Percentiles rank a stretch among this genome's conserved stretches.
Conservation (phyloP, 176 grass and related monocot species). For the Raddia guianensis region DNA sequence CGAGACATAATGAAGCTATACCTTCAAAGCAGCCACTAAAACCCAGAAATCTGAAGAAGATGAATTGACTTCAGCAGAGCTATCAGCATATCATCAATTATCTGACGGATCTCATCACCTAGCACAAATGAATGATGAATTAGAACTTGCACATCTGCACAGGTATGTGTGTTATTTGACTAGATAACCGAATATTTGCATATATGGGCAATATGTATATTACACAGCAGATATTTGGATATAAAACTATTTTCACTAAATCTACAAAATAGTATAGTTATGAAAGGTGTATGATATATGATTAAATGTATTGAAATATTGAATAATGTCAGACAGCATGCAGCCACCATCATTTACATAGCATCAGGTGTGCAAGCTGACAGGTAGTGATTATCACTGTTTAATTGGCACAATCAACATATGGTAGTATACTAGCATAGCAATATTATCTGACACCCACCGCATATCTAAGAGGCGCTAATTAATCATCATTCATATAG, state of each 20-base stretch:
- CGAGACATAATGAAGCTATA: conserved; percentile 37
- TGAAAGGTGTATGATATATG: neutral
- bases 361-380: conserved; percentile 1
- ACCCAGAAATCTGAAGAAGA: conserved; percentile 93
- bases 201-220: neutral
- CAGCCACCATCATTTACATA: conserved; percentile 1
- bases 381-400: neutral
- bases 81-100: conserved; percentile 61
- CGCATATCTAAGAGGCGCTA: neutral
- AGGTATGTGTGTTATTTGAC: neutral
- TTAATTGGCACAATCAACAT: neutral
- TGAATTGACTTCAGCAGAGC: conserved; percentile 67
- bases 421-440: neutral
- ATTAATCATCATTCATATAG: neutral
- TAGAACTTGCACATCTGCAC: conserved; percentile 20
- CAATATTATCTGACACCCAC: neutral
- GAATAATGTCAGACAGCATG: too few species aligned
- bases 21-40: conserved; percentile 98
- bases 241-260: neutral
- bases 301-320: neutral
- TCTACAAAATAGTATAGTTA: neutral
- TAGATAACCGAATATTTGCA: neutral
- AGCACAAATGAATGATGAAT: conserved; percentile 33
- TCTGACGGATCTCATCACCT: conserved; percentile 72
- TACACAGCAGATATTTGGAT: neutral